Base-by-base conservation (phyloP, 495 filamentous ascomycete genomes). In the Penicillium taxi region DNA sequence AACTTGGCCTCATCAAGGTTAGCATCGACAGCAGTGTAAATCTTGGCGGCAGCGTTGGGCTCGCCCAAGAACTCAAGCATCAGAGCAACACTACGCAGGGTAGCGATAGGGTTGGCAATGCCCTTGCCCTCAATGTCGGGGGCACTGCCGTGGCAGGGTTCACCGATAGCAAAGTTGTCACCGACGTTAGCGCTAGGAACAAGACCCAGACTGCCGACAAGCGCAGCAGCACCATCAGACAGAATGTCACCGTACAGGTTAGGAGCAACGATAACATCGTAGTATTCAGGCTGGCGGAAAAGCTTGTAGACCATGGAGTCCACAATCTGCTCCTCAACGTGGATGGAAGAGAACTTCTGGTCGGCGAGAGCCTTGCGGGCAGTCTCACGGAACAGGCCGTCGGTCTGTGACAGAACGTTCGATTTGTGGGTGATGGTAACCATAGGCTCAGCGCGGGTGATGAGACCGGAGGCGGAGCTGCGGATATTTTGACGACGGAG, bases 261-360 rank as follows among this genome's bases (percentile, higher is more conserved):
- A 5, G 91, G 91, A 20, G 93, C 91, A 24, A 98, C 91, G 49
- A 98, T 91, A 38, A 98, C 93, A 57, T 98, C 91, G 77, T 96
- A 98, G 49, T 76, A 77, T 44, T 77, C 75, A 31, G 91, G 91
- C 64, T 95, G 84, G 11, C 87, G 86, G 80, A 96, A 96, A 28
- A 98, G 81, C 73, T 96, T 96, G 76, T 98, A 98, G 26, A 96
- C 86, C 91, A 98, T 98, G 25, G 78, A 84, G 61, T 98, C 91
- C 39, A 98, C 90, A 47, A 98, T 98, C 72, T 98, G 91, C 72
- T 98, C 91, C 58, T 98, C 93, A 32, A 94, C 75, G 17, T 66
- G 64, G 20, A 96, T 67, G 21, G 54, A 61, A 2, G 51, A 52
- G 64, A 81, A 91, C 40, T 67, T 72, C 15, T 74, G 48, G 21